Conservation (phyloP, 352 stramenopile genomes). For the Phytophthora quininea region DNA sequence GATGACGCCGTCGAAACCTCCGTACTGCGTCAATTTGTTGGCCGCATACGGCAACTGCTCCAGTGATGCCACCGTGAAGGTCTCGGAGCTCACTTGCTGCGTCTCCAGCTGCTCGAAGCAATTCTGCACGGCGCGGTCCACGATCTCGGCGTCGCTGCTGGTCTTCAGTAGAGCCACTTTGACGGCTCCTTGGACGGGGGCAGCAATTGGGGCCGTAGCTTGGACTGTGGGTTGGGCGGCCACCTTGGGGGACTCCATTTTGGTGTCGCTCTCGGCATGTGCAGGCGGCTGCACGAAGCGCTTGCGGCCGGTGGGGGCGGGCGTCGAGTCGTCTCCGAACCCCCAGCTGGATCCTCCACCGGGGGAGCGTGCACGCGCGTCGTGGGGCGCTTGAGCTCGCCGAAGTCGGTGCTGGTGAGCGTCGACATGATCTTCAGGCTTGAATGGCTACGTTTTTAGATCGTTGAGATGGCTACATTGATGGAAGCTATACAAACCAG, state of each 20-base stretch:
- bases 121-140: slow-evolving; percentile 75
- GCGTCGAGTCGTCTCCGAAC: slow-evolving; percentile 50
- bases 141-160: slow-evolving; percentile 69
- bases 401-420: slow-evolving; percentile 83
- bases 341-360: slow-evolving; percentile 84
- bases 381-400: slow-evolving; percentile 82
- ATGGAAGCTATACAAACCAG: no score
- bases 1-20: slow-evolving; percentile 81
- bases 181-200: slow-evolving; percentile 19
- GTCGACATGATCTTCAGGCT: slow-evolving; percentile 63
- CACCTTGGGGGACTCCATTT: slow-evolving; percentile 50
- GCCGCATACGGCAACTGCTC: slow-evolving; percentile 85
- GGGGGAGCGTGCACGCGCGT: slow-evolving; percentile 83
- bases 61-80: slow-evolving; percentile 77
- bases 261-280: slow-evolving; percentile 26
- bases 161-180: slow-evolving; percentile 82
- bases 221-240: slow-evolving; percentile 23
- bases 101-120: slow-evolving; percentile 51
- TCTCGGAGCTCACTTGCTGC: slow-evolving; percentile 48
- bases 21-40: slow-evolving; percentile 79
- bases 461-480: slow-evolving; percentile 4
- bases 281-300: slow-evolving; percentile 32
- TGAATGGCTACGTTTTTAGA: no score
- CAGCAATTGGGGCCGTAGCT: slow-evolving; percentile 9
- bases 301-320: slow-evolving; percentile 29